Conservation (phyloP, 805 yeast species). For the Priceomyces fermenticarens region DNA sequence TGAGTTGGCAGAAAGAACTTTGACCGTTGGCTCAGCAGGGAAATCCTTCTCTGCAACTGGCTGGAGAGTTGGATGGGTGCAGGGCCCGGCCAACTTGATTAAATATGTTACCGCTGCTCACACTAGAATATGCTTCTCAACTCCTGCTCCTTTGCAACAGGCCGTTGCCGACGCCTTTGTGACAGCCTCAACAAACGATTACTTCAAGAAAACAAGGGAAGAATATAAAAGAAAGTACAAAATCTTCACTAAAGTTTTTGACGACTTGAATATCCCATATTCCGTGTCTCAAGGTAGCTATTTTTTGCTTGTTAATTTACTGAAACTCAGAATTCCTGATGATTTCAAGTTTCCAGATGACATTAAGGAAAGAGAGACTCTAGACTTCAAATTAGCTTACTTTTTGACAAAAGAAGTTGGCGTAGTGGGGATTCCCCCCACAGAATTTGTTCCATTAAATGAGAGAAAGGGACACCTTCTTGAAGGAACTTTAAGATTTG, state of each 20-base stretch:
- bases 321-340: conserved; percentile 74
- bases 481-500: conserved; percentile 85
- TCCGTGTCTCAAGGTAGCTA: conserved; percentile 93
- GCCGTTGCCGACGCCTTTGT: conserved; percentile 80
- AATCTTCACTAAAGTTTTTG: conserved; percentile 73
- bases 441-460: conserved; percentile 80
- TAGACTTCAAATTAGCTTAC: conserved; percentile 84
- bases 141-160: conserved; percentile 90
- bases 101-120: conserved; percentile 85
- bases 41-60: conserved; percentile 99
- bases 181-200: conserved; percentile 57
- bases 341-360: conserved; percentile 72
- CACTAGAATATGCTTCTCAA: conserved; percentile 88
- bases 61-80: conserved; percentile 97
- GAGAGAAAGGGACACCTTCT: conserved; percentile 63
- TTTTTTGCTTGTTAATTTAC: conserved; percentile 83
- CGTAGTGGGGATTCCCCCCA: conserved; percentile 94
- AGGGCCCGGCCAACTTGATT: conserved; percentile 80
- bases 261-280: conserved; percentile 84
- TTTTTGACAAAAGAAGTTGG: conserved; percentile 94
- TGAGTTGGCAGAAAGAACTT: conserved; percentile 72
- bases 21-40: conserved; percentile 96
- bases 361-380: conserved; percentile 58
- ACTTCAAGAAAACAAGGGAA: conserved; percentile 67
- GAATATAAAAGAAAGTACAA: conserved; percentile 70